Conservation (phyloP, 2,329 filamentous ascomycete genomes). For the Paraconiothyrium brasiliense region DNA sequence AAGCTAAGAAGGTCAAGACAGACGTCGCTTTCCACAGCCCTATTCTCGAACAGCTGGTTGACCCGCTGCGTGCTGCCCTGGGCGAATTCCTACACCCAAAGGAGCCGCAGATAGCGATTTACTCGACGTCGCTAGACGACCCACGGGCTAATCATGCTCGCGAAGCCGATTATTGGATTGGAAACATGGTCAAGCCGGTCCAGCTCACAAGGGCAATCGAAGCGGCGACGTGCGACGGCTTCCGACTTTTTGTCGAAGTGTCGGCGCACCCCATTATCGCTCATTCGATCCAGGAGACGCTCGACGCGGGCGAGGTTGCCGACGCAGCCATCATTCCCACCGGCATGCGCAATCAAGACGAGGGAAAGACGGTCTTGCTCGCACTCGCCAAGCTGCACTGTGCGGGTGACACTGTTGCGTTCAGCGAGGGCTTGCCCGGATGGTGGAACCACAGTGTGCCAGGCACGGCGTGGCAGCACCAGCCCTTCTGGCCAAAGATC, state of each 20-base stretch:
- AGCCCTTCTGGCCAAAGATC: constrained; percentile 27
- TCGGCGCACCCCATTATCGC: constrained; percentile 54
- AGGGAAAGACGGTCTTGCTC: constrained; percentile 37
- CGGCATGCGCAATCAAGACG: constrained; percentile 37
- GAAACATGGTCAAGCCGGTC: constrained; percentile 52
- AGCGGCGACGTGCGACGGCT: constrained; percentile 49
- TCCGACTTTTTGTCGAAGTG: constrained; percentile 53
- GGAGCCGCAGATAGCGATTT: constrained; percentile 29
- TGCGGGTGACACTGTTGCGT: constrained; percentile 39
- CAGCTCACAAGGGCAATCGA: constrained; percentile 46
- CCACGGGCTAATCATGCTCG: constrained; percentile 32
- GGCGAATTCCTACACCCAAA: constrained; percentile 30
- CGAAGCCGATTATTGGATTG: constrained; percentile 48
- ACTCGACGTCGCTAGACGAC: constrained; percentile 45
- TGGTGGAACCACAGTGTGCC: constrained; percentile 26
- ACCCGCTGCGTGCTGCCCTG: constrained; percentile 39
- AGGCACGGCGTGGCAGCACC: constrained; percentile 36
- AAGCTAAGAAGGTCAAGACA: constrained; percentile 48
- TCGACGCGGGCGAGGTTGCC: constrained; percentile 39
- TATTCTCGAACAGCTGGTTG: constrained; percentile 39
- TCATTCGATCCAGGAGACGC: constrained; percentile 53
- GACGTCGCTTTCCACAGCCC: constrained; percentile 55
- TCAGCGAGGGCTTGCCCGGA: constrained; percentile 18
- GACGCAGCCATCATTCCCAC: constrained; percentile 45
- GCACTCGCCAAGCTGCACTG: constrained; percentile 40